Base-by-base conservation (phyloP, 208 protist species). In the Leishmania arabica region DNA sequence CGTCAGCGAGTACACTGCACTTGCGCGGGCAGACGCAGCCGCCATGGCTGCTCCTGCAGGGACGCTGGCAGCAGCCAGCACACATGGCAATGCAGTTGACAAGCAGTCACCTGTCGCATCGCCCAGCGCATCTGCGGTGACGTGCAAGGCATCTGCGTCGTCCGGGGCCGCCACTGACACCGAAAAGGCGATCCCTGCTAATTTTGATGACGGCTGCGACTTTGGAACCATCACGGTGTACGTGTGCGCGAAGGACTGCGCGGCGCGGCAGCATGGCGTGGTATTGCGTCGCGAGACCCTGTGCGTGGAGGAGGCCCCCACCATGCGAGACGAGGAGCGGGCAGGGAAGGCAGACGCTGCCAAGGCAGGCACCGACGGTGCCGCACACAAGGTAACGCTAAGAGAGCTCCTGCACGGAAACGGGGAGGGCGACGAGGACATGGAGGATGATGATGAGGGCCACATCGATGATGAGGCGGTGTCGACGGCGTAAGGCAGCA, bases 171-270 rank as follows among this genome's bases (percentile, higher is more conserved):
- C 34, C 66, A 49, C 40, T 27, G 27, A 9, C 69, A 1, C 40
- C 2, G 69, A 73, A 73, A 19, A 37, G 69, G 45, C 27, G 45
- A 51, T 53, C 1, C 8, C 24, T 73, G 24, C 13, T 31, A 80
- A 64, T 77, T 84, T 49, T 3, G 91, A 95, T 69, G 90, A 94
- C 49, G 90, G 93, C n/a, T 86, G 92, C 45, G 94, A 97, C 79
- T 97, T 94, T 81, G 92, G 87, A n/a, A 93, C 92, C 3, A 86
- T 88, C 51, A 96, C 92, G 27, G 86, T 97, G 65, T 97, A 95
- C 84, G 85, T 90, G 0, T 97, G 94, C 65, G 84, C 85, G 37
- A 85, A 86, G 27, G 83, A 92, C 68, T 97, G 94, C 75, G 84
- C 86, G 45, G 81, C 78, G n/a, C 69, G 80, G 49, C 64, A 78